Base-by-base conservation (phyloP, 2,329 filamentous ascomycete species). In the Calonectria naviculata region DNA sequence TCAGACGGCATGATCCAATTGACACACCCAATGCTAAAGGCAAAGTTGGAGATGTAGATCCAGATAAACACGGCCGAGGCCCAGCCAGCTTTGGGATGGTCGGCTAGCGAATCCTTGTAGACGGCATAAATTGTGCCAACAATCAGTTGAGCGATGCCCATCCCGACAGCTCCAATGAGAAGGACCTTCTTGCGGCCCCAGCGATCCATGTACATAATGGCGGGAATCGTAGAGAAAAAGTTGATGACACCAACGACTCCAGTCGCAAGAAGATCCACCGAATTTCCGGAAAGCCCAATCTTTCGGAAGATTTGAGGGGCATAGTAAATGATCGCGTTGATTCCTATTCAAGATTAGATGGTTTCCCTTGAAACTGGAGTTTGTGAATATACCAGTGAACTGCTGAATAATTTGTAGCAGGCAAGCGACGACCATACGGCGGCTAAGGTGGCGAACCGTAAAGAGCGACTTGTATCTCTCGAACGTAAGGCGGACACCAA, bases 221-320 rank as follows among this genome's bases (percentile, higher is more conserved):
- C 73, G 12, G 73, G 71, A 38, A 75, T 75, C 1, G 71, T 72
- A 1, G 69, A 68, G n/a, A 68, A 68, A 21, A 75, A 71, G 61
- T 72, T 75, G 34, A 75, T 71, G 12, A 75, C 68, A 13, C 73
- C 73, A 29, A 74, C 72, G 15, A 74, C 72, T n/a, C 73, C 73
- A n/a, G 73, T 75, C 41, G 73, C 73, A 7, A 75, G 67, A 67
- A 75, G 72, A 21, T 71, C 67, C 15, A 70, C 71, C 5, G 72
- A 68, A 60, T 72, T 74, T 8, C 75, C 75, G 3, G 67, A 73
- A 10, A 91, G 81, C 19, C 89, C 89, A 24, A 90, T 82, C 73
- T 86, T 83, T 62, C 82, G 81, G 82, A 90, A 91, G 73, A 91
- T 90, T 56, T 86, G 84, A 0, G 89, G 89, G 0, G 87, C 86